Evolutionary conservation across 495 filamentous ascomycete genomes (phyloP), one percentile per base, ranked within the genome.

Genomic region (Hypoxylon fragiforme): DNA sequence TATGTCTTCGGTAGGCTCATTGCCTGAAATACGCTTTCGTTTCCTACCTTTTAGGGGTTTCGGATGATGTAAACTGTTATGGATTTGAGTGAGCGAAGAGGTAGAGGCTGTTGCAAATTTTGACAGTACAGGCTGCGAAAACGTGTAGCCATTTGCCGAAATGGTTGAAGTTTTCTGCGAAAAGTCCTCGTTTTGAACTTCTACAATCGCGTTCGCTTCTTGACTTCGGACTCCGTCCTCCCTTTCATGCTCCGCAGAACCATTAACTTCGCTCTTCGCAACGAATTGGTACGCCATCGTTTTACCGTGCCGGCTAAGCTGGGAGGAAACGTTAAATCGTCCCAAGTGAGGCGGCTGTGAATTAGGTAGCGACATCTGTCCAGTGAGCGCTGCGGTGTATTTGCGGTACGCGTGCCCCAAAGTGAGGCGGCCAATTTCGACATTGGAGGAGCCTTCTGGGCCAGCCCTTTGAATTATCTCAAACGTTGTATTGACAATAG

Each of bases 271-370:
- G 6, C 38, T 47, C 26, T 57, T 55, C 1, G 67, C 68, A 19
- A 68, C 73, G 45, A 73, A 77, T 51, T 73, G 72, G 50, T 77
- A 77, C 15, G 72, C 72, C 24, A 72, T 74, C 11, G 73, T 75
- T 46, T 75, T 77, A 7, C 72, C 71, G 1, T 63, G 48, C 11
- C 75, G 73, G 11, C 69, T 69, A 7, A 76, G 65, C 35, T 68
- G 61, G 30, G 73, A 73, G 15, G 49, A 61, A n/a, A 76, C 60
- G 36, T 77, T 67, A 13, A 77, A 66, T 28, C 70, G 69, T 44
- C 69, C 62, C 19, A 79, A 57, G 42, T 79, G 73, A n/a, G 49
- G 38, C 26, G 75, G 76, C 36, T 79, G 76, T 20, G 61, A 56
- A 26, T 70, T 60, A 9, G 70, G 70, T 37, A 71, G 62, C 8